Percentiles rank a stretch among this genome's conserved stretches.
Conservation (phyloP, 805 yeast genomes). For the Monosporozyma aerobia region DNA sequence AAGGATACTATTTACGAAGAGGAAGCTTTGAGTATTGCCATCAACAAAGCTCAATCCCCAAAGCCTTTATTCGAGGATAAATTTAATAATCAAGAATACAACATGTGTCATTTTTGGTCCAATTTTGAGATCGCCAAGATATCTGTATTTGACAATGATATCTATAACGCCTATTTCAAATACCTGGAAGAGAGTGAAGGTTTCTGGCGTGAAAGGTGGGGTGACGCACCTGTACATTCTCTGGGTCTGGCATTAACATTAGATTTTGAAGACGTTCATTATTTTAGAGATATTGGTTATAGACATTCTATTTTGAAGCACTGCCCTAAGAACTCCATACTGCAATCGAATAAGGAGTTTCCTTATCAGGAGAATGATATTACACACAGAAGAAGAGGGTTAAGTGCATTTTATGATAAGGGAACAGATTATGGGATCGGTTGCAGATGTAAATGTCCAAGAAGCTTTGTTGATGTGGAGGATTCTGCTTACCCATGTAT, state of each 20-base stretch:
- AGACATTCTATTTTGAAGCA: slow-evolving; percentile 72
- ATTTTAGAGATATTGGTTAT: slow-evolving; percentile 89
- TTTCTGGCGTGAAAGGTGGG: slow-evolving; percentile 90
- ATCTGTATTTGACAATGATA: slow-evolving; percentile 57
- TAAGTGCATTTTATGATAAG: slow-evolving; percentile 27
- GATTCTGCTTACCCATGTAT: slow-evolving; percentile 45
- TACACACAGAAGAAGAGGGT: slow-evolving; percentile 28
- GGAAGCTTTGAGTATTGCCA: slow-evolving; percentile 30
- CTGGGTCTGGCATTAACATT: slow-evolving; percentile 74
- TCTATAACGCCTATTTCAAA: slow-evolving; percentile 60
- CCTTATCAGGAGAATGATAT: slow-evolving; percentile 31
- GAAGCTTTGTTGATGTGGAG: slow-evolving; percentile 45
- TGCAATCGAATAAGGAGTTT: slow-evolving; percentile 32
- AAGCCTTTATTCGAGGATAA: slow-evolving; percentile 39
- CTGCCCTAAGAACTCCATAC: slow-evolving; percentile 54
- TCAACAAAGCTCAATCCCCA: slow-evolving; percentile 31
- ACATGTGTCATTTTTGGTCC: slow-evolving; percentile 84
- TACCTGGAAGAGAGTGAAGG: slow-evolving; percentile 69
- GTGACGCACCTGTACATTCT: slow-evolving; percentile 93
- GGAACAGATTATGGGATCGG: slow-evolving; percentile 50
- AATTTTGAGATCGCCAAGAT: slow-evolving; percentile 87
- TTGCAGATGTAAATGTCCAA: slow-evolving; percentile 71
- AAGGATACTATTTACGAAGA: slow-evolving; percentile 40
- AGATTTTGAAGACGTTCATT: slow-evolving; percentile 64
- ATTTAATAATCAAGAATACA: slow-evolving; percentile 60